A percentile compares a stretch with the other conserved stretches of the same genome.
Evolutionary conservation across 768 basidiomycete genomes (phyloP).

Genomic region (Hygrocybe coccinea): DNA sequence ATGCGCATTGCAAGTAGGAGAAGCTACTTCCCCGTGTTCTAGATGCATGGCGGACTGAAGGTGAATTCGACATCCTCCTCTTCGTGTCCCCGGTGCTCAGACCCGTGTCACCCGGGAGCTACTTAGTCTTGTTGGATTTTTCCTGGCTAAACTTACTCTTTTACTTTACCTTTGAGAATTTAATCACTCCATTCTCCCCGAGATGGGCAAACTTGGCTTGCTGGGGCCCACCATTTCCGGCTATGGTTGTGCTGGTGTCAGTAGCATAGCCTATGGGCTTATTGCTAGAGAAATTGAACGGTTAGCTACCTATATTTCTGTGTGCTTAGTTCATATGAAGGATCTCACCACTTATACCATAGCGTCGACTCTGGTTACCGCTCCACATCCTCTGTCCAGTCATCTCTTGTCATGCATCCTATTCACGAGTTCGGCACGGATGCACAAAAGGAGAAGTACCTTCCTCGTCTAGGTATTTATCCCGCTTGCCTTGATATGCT

Average conservation of each 20-base stretch:
- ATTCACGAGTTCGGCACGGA: conserved; percentile 86
- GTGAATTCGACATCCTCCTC: conserved; percentile 34
- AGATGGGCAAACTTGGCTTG: conserved; percentile 90
- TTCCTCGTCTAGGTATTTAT: conserved; percentile 71
- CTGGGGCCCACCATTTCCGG: conserved; percentile 90
- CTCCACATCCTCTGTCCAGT: conserved; percentile 91
- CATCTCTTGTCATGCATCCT: conserved; percentile 94
- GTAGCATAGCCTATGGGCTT: conserved; percentile 88
- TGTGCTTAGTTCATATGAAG: not conserved
- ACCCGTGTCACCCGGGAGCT: not conserved
- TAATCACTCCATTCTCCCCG: conserved; percentile 67
- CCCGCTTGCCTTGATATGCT: not conserved
- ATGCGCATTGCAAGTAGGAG: conserved; percentile 45
- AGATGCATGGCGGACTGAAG: conserved; percentile 83
- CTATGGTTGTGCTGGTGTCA: conserved; percentile 90
- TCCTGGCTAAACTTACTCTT: not conserved
- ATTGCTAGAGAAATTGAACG: conserved; percentile 92
- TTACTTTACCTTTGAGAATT: conserved; percentile 55
- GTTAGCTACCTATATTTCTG: conserved; percentile 34
- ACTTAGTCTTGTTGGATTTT: not conserved
- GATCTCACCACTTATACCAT: not conserved
- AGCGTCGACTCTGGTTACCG: conserved; percentile 97
- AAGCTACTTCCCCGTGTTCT: conserved; percentile 83
- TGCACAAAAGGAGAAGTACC: conserved; percentile 84
- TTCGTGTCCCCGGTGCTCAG: not conserved